Conservation (phyloP, 139 green algal genomes). For the Tetradesmus lagerheimii region DNA sequence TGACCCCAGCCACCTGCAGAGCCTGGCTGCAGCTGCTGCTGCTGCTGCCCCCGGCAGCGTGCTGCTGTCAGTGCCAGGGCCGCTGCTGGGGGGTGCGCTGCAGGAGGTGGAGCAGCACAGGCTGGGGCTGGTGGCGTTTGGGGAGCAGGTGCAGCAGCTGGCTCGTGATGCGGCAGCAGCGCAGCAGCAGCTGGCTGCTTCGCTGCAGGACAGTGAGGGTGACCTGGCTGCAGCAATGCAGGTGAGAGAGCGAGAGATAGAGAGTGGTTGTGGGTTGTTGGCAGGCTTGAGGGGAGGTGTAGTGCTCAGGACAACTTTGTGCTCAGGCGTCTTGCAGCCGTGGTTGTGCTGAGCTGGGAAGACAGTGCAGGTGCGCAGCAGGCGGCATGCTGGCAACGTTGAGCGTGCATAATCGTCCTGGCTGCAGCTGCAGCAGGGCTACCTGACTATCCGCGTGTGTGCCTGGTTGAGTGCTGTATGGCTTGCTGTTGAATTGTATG, state of each 20-base stretch:
- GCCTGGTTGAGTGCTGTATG: no score
- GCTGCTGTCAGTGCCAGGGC: background rate
- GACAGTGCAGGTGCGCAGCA: background rate
- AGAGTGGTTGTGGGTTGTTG: no score
- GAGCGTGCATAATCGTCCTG: no score
- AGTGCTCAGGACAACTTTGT: no score
- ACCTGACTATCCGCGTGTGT: no score
- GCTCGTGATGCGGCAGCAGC: background rate
- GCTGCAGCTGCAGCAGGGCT: no score
- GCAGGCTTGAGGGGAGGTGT: no score
- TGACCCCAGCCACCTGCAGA: background rate
- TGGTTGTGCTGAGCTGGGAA: background rate
- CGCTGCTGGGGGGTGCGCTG: background rate
- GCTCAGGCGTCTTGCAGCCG: no score
- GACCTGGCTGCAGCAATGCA: background rate
- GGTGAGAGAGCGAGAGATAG: background rate
- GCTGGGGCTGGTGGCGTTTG: background rate
- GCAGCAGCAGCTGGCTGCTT: background rate
- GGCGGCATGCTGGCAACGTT: no score
- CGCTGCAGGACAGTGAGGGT: background rate
- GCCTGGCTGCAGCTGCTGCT: background rate
- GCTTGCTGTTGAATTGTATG: no score
- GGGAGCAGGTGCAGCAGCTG: constrained; percentile 1
- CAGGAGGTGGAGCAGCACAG: background rate
- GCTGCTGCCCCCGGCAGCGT: background rate